Conservation (phyloP, 495 filamentous ascomycete genomes). For the Aspergillus sclerotiicarbonarius region DNA sequence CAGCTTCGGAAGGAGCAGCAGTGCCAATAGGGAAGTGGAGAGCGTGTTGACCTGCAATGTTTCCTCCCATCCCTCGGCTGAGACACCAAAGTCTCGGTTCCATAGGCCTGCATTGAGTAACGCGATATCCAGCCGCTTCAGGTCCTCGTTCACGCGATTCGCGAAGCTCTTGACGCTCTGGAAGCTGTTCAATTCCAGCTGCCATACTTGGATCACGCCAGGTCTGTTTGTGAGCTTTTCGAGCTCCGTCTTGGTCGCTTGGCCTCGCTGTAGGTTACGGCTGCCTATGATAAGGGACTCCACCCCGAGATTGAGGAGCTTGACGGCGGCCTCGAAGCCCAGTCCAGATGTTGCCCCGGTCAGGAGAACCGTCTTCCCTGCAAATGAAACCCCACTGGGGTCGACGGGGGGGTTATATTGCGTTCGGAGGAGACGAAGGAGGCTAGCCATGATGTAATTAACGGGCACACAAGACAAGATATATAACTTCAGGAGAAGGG, state of each 20-base stretch:
- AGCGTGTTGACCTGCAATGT: slow-evolving; percentile 59
- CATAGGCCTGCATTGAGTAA: slow-evolving; percentile 47
- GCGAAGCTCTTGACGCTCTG: slow-evolving; percentile 49
- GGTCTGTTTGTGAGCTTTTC: slow-evolving; percentile 41
- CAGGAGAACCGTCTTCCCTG: slow-evolving; percentile 52
- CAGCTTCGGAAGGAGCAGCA: slow-evolving; percentile 54
- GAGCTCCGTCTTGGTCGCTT: slow-evolving; percentile 44
- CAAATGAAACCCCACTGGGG: slow-evolving; percentile 36
- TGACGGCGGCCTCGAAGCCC: slow-evolving; percentile 47
- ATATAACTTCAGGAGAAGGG: background rate
- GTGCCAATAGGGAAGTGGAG: slow-evolving; percentile 53
- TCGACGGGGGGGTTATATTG: slow-evolving; percentile 39
- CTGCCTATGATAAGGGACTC: slow-evolving; percentile 42
- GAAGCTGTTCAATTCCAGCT: slow-evolving; percentile 54
- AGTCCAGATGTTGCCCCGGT: slow-evolving; percentile 56
- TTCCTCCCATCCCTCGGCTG: slow-evolving; percentile 53
- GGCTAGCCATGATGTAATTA: slow-evolving; percentile 31
- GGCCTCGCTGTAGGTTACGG: slow-evolving; percentile 43
- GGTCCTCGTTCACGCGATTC: slow-evolving; percentile 33
- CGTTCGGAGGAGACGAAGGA: slow-evolving; percentile 38
- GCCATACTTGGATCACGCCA: slow-evolving; percentile 49
- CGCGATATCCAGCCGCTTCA: slow-evolving; percentile 39
- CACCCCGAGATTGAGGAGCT: slow-evolving; percentile 44
- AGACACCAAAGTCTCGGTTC: slow-evolving; percentile 33
- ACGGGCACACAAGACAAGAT: background rate